Conservation (phyloP, 2,329 filamentous ascomycete genomes). For the Sporothrix brasiliensis region DNA sequence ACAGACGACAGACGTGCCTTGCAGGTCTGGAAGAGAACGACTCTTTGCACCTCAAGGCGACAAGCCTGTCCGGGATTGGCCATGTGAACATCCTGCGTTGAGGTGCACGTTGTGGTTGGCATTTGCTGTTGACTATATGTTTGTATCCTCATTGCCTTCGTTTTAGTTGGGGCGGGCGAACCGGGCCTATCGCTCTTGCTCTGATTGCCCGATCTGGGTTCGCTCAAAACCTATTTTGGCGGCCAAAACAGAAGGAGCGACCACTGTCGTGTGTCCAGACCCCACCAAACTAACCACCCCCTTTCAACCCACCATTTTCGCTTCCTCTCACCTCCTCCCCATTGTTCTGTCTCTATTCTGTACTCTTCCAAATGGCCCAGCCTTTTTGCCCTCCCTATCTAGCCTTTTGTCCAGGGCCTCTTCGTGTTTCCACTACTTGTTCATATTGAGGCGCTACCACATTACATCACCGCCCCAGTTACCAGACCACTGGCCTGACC, state of each 20-base stretch:
- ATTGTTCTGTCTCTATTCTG: conserved; percentile 4
- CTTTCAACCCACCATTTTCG: neutral
- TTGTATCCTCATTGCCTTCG: too few species aligned
- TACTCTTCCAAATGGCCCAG: neutral
- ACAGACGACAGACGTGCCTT: conserved; percentile 28
- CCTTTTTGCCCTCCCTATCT: neutral
- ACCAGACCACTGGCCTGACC: neutral
- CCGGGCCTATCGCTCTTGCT: conserved; percentile 26
- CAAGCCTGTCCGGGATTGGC: conserved; percentile 14
- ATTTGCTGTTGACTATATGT: neutral
- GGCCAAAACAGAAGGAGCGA: conserved; percentile 2
- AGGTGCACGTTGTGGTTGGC: neutral
- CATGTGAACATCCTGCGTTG: conserved; percentile 19
- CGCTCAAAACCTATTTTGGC: neutral
- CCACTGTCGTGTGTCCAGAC: conserved; percentile 29
- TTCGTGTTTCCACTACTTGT: neutral
- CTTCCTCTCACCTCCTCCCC: neutral
- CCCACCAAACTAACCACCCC: conserved; percentile 25
- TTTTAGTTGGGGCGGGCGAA: conserved; percentile 6
- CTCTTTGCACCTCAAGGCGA: neutral
- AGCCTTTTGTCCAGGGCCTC: neutral
- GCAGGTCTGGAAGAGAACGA: conserved; percentile 28
- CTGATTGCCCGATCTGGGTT: conserved; percentile 3
- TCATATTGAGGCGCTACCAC: neutral
- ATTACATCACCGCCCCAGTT: neutral